Percentiles rank a stretch among this genome's conserved stretches.
Conservation (phyloP, 371 early-diverging fungal genomes). For the Synchytrium microbalum region DNA sequence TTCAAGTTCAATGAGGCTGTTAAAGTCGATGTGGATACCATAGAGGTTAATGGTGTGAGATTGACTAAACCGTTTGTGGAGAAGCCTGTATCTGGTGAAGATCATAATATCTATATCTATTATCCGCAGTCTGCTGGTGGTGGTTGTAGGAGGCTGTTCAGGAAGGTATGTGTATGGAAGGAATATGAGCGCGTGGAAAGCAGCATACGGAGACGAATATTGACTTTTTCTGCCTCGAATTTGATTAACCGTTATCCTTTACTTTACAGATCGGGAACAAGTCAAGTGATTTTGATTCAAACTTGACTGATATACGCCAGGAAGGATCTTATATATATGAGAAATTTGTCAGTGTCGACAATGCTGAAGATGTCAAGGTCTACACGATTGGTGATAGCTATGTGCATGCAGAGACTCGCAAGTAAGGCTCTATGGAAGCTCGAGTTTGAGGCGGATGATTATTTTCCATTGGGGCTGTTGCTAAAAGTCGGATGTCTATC, state of each 20-base stretch:
- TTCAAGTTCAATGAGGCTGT: constrained; percentile 29
- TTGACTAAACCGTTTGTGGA: constrained; percentile 95
- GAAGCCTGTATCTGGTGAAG: constrained; percentile 93
- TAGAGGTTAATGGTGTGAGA: constrained; percentile 56
- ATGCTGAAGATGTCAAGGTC: constrained; percentile 95
- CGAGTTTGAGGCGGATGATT: constrained; percentile 3
- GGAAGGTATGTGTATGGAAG: constrained; percentile 79
- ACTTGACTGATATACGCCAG: constrained; percentile 50
- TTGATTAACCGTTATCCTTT: constrained; percentile 3
- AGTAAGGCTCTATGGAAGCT: constrained; percentile 43
- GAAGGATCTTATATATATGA: constrained; percentile 94
- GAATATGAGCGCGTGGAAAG: no score
- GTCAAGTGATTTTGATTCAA: constrained; percentile 83
- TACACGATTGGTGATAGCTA: constrained; percentile 88
- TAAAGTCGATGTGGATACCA: constrained; percentile 62
- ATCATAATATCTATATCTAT: constrained; percentile 97
- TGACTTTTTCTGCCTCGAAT: no score
- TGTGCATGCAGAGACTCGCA: constrained; percentile 96
- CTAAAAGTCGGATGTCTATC: no score
- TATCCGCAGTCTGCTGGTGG: constrained; percentile 78
- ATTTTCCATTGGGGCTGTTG: no score
- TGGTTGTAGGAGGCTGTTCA: constrained; percentile 85
- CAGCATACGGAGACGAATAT: no score
- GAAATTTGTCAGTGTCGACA: constrained; percentile 86
- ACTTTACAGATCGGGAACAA: constrained; percentile 77